These are phyloP conservation scores for Boletus rubescentipes DNA, from an alignment of 768 basidiomycete genomes.

Conservation along the genomic window DNA sequence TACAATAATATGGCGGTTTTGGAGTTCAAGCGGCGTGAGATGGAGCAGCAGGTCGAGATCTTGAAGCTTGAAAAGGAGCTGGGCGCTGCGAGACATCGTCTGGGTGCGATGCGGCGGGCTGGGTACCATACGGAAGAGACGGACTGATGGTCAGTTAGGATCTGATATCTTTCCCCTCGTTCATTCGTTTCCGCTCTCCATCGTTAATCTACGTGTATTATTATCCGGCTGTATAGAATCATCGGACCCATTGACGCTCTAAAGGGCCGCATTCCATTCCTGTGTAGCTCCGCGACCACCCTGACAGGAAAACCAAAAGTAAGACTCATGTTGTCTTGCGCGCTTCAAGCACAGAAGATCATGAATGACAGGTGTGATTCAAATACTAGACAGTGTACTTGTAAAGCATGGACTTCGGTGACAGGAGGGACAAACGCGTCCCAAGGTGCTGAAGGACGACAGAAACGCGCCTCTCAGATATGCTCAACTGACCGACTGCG, in stretches of 20 bases:
- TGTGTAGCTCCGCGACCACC: too few relatives aligned
- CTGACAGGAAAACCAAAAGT: not conserved
- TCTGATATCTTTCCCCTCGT: not conserved
- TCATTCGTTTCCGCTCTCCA: conserved; percentile 8
- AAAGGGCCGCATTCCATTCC: not conserved
- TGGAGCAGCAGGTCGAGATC: conserved; percentile 99
- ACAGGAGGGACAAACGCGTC: not conserved
- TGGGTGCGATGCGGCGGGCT: conserved; percentile 84
- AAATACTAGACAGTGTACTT: not conserved
- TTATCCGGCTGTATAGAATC: conserved; percentile 9
- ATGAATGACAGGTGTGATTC: not conserved
- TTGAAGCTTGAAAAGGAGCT: conserved; percentile 95
- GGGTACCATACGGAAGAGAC: conserved; percentile 89
- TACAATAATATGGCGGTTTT: conserved; percentile 91
- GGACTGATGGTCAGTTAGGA: conserved; percentile 39
- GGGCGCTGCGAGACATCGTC: conserved; percentile 76
- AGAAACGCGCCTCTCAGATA: not conserved
- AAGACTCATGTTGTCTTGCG: not conserved
- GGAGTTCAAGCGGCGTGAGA: conserved; percentile 96
- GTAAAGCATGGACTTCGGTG: not conserved
- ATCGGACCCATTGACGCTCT: not conserved
- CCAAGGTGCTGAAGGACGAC: not conserved
- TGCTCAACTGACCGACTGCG: not conserved
- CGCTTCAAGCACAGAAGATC: not conserved
- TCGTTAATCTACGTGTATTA: conserved; percentile 28